Base-by-base conservation (phyloP, 495 filamentous ascomycete genomes). In the Xylaria grammica region DNA sequence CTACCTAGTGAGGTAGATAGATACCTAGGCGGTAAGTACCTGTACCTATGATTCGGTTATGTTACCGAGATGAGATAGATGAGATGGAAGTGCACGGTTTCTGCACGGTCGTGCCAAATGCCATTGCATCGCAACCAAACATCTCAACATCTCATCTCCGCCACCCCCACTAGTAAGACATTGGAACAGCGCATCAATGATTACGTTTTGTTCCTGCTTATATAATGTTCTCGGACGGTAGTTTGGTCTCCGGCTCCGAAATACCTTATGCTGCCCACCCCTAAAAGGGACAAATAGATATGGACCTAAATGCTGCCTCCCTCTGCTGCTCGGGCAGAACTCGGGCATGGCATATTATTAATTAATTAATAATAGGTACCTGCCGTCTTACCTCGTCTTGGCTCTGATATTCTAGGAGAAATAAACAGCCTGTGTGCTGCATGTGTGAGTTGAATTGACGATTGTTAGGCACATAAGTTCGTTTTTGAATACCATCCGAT, bases 21-120 rank as follows among this genome's bases (percentile, higher is more conserved):
- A 13, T 36, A 36, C 34, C 34, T 36, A 36, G 6, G 5, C 6
- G 17, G 40, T 44, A 44, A n/a, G 8, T 44, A 44, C 3, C 5
- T 44, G 17, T 36, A 36, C 11, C 32, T 36, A 36, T 4, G 34
- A 46, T 20, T 36, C 11, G 22, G 22, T 42, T 42, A 42, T 32
- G 36, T 56, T 56, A 29, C 53, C 22, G 54, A 58, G 30, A 34
- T 54, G n/a, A n/a, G n/a, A n/a, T n/a, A n/a, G n/a, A n/a, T n/a
- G n/a, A n/a, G n/a, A n/a, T n/a, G n/a, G n/a, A n/a, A n/a, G n/a
- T n/a, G n/a, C n/a, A n/a, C n/a, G n/a, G n/a, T n/a, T n/a, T n/a
- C n/a, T 42, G 40, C 40, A 42, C 3, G 40, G 13, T 42, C 17
- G 40, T 42, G 32, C 32, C 5, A 4, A 4, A 36, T 36, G 5